Base-by-base conservation (phyloP, 2,329 filamentous ascomycete species). In the Botrytis porri region DNA sequence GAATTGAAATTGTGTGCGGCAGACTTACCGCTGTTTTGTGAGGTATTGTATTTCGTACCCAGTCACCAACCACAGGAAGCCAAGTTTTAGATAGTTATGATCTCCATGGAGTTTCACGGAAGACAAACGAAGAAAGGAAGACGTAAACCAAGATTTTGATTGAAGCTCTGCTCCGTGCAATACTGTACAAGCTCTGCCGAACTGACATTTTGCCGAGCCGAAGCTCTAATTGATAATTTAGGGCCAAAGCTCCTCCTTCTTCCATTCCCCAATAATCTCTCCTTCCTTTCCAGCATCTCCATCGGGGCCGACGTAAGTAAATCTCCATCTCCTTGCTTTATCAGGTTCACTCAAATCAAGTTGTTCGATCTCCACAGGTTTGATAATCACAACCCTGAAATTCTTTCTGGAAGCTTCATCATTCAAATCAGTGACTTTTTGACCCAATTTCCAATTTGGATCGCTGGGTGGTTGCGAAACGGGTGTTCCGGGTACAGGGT, bases 351-450 rank as follows among this genome's bases (percentile, higher is more conserved):
- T 87, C 39, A 93, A 80, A 81, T 93, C 89, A 37, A 90, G 82
- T 75, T 85, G 84, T 80, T 93, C 90, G 22, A 93, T 88, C 75
- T 88, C 86, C 69, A 89, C 87, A 0, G 97, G 90, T 66, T 90
- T 89, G 80, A 99, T 96, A 80, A 96, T 90, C 5, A 97, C 93
- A 0, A 97, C 93, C 70, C 95, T 84, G 80, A 93, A 93, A 80
- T 93, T 90, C 77, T 83, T 84, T 76, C 90, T 85, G 22, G 90
- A 89, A 74, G 88, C 81, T 18, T 83, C 78, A 78, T 98, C 94
- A 62, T 93, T 82, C 25, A 88, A 79, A 41, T 82, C 82, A 4
- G 84, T 72, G 35, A 96, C 90, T 81, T 89, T 90, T 81, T 92
- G 89, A 0, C 89, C 89, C 32, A 88, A 80, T 4, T 78, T 80